Conservation (phyloP, 306 rosid genomes). For the Alnus rubra region DNA sequence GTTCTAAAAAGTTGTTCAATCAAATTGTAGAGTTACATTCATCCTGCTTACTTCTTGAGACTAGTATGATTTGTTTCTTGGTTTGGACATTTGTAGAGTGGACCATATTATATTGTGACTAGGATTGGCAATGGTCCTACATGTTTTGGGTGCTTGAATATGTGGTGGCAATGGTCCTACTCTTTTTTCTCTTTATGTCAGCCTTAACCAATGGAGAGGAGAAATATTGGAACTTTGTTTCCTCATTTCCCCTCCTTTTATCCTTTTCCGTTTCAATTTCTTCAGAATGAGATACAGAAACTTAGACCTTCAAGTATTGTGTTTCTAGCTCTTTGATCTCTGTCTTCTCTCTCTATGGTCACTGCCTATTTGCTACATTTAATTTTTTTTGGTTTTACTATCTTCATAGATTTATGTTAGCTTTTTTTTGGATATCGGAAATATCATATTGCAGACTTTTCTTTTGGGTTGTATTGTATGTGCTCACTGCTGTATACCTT, state of each 20-base stretch:
- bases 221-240: background rate
- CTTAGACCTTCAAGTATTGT: background rate
- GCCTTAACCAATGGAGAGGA: background rate
- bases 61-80: background rate
- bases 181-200: background rate
- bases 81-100: background rate
- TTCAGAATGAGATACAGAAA: background rate
- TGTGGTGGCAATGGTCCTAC: background rate
- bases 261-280: background rate
- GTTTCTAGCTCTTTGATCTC: background rate
- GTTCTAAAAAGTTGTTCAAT: background rate
- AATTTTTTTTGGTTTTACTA: background rate
- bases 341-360: background rate
- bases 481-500: background rate
- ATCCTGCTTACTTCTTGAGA: background rate
- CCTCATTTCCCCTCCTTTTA: background rate
- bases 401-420: background rate
- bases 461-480: background rate
- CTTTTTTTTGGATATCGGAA: background rate
- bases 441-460: background rate
- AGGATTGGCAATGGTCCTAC: constrained; percentile 1
- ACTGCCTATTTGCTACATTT: background rate
- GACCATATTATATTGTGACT: background rate
- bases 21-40: background rate
- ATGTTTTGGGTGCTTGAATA: background rate